Conservation (phyloP, 768 basidiomycete genomes). For the Kwoniella heveanensis region DNA sequence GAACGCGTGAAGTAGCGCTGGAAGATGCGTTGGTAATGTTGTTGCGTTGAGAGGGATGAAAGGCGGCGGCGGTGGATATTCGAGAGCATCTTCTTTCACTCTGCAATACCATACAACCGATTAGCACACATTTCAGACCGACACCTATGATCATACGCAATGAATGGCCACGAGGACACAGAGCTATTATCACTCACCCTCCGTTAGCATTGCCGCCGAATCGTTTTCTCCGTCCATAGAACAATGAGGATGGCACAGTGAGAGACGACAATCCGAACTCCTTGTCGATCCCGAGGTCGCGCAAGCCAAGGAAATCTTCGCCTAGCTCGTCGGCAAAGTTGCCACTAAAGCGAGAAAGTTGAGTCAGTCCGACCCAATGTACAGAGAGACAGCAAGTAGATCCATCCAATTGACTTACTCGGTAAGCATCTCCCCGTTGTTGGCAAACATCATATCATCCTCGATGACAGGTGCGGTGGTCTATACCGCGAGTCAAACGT, state of each 20-base stretch:
- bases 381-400: neutral
- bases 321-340: constrained; percentile 85
- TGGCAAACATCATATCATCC: constrained; percentile 69
- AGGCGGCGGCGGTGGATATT: constrained; percentile 78
- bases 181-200: too few relatives aligned
- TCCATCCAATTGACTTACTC: constrained; percentile 63
- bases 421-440: constrained; percentile 68
- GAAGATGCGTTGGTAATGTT: constrained; percentile 74
- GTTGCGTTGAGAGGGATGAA: constrained; percentile 71
- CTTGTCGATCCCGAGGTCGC: constrained; percentile 81
- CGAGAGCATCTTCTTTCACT: constrained; percentile 59
- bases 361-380: too few relatives aligned
- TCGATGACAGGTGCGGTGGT: constrained; percentile 62
- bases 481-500: constrained; percentile 33
- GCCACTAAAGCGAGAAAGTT: constrained; percentile 63
- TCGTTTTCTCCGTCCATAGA: constrained; percentile 55
- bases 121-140: too few relatives aligned
- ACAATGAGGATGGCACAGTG: constrained; percentile 68
- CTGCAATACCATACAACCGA: too few relatives aligned
- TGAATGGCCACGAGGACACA: too few relatives aligned
- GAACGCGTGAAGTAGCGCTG: constrained; percentile 74
- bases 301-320: constrained; percentile 88
- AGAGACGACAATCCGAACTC: constrained; percentile 80
- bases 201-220: constrained; percentile 17
- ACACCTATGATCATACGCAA: too few relatives aligned